Percentiles rank a stretch among this genome's conserved stretches.
These are phyloP conservation scores for Zasmidium cellare DNA, from an alignment of 2,329 filamentous ascomycete genomes.

Conservation along the genomic window DNA sequence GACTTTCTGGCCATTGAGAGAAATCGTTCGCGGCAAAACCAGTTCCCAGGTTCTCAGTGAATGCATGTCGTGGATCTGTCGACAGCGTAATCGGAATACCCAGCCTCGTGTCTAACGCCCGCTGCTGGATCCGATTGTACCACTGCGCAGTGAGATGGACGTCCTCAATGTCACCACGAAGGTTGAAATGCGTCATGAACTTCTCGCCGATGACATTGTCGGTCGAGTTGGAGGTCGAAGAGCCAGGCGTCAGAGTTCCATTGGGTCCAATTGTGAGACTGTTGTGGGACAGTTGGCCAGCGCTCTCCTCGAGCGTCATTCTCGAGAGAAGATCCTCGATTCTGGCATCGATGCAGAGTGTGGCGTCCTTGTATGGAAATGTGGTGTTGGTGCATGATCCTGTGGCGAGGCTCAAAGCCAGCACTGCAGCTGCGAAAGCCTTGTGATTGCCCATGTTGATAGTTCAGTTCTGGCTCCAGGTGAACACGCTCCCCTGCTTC, in stretches of 20 bases:
- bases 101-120: slow-evolving; percentile 47
- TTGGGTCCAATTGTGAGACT: slow-evolving; percentile 37
- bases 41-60: slow-evolving; percentile 46
- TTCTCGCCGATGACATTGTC: slow-evolving; percentile 38
- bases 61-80: slow-evolving; percentile 50
- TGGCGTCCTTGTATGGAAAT: slow-evolving; percentile 39
- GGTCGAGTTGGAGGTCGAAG: slow-evolving; percentile 28
- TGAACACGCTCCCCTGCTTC: background rate
- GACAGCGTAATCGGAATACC: slow-evolving; percentile 53
- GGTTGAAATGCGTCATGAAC: slow-evolving; percentile 49
- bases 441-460: slow-evolving; percentile 71
- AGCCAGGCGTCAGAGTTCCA: slow-evolving; percentile 31
- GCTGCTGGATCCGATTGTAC: slow-evolving; percentile 44
- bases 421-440: slow-evolving; percentile 71
- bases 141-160: slow-evolving; percentile 39
- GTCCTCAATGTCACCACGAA: slow-evolving; percentile 46
- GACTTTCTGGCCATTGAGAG: slow-evolving; percentile 54
- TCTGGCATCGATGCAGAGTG: slow-evolving; percentile 46
- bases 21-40: slow-evolving; percentile 47
- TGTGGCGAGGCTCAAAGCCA: slow-evolving; percentile 36
- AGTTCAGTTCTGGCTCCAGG: background rate
- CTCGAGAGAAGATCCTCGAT: slow-evolving; percentile 48
- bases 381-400: slow-evolving; percentile 7
- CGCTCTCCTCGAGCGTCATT: slow-evolving; percentile 53
- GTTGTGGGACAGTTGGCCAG: slow-evolving; percentile 50